These are phyloP conservation scores for Caryopteris hybrid DNA, from an alignment of 305 asterid species.

Conservation along the genomic window DNA sequence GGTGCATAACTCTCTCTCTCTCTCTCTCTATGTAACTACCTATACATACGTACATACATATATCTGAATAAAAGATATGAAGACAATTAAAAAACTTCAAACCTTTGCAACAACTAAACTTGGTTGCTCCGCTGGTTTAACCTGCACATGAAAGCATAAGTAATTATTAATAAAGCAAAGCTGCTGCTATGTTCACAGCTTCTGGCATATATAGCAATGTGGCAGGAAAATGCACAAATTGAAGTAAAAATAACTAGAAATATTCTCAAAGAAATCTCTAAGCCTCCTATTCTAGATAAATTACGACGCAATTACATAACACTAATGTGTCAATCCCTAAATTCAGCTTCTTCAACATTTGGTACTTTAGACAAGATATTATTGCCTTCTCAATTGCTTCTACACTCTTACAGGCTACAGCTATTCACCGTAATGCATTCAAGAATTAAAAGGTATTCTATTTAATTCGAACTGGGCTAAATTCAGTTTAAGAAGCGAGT, in stretches of 20 bases:
- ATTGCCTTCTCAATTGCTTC: too few relatives aligned
- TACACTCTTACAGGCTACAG: too few relatives aligned
- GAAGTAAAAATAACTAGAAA: background rate
- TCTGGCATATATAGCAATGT: background rate
- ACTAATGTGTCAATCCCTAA: background rate
- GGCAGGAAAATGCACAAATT: background rate
- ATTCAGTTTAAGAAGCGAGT: background rate
- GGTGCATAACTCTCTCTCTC: background rate
- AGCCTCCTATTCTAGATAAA: too few relatives aligned
- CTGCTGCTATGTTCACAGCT: background rate
- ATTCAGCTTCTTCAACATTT: conserved; percentile 8
- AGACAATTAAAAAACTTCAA: conserved; percentile 12
- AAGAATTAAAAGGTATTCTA: background rate
- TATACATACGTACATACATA: background rate
- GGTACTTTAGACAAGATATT: background rate
- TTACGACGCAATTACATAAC: background rate
- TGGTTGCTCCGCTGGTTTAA: conserved; percentile 46
- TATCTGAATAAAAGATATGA: background rate
- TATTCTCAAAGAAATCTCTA: background rate
- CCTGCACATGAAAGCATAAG: conserved; percentile 47
- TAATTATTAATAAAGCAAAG: conserved; percentile 13
- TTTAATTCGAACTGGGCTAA: background rate
- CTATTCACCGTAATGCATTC: background rate
- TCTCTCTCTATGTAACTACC: too few relatives aligned
- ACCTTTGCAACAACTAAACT: conserved; percentile 61